A percentile compares a stretch with the other conserved stretches of the same genome.
Evolutionary conservation across 345 rosid genomes (phyloP).

Genomic region (Eucalyptus grandis): DNA sequence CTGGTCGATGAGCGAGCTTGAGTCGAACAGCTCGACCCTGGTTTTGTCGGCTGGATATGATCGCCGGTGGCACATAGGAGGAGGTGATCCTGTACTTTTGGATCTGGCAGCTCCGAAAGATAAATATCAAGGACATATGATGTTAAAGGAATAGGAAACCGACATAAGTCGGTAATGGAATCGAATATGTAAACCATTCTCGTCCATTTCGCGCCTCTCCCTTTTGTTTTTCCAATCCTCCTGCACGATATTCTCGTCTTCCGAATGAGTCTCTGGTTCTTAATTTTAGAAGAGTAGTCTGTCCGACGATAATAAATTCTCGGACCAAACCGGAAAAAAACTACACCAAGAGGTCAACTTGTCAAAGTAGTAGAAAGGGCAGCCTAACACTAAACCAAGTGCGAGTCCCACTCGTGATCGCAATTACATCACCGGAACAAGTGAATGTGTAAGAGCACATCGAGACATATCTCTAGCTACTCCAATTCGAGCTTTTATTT

Average conservation of each 20-base stretch:
- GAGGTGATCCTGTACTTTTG: background rate
- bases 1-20: background rate
- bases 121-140: background rate
- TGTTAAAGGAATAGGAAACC: background rate
- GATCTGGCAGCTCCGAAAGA: background rate
- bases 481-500: background rate
- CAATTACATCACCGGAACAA: too few species aligned
- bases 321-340: background rate
- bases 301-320: background rate
- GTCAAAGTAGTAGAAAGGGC: background rate
- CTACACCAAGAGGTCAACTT: background rate
- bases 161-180: background rate
- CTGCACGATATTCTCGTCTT: background rate
- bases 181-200: background rate
- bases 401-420: background rate
- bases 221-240: background rate
- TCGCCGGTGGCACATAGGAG: background rate
- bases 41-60: background rate
- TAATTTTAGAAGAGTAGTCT: background rate
- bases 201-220: background rate
- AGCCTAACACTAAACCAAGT: background rate
- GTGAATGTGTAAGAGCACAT: too few species aligned
- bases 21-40: background rate
- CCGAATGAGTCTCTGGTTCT: background rate
- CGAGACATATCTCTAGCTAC: background rate